Evolutionary conservation across 768 basidiomycete species (phyloP).

Genomic region (Kwoniella heveanensis): DNA sequence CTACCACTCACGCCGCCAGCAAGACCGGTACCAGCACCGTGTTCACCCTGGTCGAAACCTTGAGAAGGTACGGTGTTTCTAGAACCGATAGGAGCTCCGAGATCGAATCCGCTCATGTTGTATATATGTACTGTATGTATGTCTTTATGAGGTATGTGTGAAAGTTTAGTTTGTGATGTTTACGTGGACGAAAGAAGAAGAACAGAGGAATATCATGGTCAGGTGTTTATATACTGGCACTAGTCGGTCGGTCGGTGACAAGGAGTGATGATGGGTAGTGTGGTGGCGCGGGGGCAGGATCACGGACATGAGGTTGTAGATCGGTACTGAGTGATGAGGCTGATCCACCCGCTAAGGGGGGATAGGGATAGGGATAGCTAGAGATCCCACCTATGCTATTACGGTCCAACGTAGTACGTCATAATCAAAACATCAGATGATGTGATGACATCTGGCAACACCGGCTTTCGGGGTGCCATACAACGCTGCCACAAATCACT

Average conservation of each 20-base stretch:
- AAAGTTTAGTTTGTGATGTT: background rate
- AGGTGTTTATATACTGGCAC: too few species aligned
- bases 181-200: background rate
- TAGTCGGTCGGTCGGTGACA: too few species aligned
- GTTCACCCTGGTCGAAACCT: constrained; percentile 41
- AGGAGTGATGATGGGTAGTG: too few species aligned
- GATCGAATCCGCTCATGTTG: constrained; percentile 24
- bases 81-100: constrained; percentile 28
- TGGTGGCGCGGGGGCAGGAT: background rate
- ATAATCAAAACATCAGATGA: background rate
- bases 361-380: too few species aligned
- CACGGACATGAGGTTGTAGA: background rate
- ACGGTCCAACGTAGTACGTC: constrained; percentile 17
- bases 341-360: too few species aligned
- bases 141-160: constrained; percentile 5
- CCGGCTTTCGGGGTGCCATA: background rate
- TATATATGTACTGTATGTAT: constrained; percentile 13
- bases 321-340: background rate
- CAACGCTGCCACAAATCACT: background rate
- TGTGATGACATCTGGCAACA: constrained; percentile 19
- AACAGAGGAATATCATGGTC: too few species aligned
- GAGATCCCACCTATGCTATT: too few species aligned
- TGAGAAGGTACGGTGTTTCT: constrained; percentile 21
- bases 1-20: constrained; percentile 45
- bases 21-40: constrained; percentile 43